A percentile compares a stretch with the other conserved stretches of the same genome.
Evolutionary conservation across 768 basidiomycete genomes (phyloP).

Genomic region (Boletus tomentosulus): DNA sequence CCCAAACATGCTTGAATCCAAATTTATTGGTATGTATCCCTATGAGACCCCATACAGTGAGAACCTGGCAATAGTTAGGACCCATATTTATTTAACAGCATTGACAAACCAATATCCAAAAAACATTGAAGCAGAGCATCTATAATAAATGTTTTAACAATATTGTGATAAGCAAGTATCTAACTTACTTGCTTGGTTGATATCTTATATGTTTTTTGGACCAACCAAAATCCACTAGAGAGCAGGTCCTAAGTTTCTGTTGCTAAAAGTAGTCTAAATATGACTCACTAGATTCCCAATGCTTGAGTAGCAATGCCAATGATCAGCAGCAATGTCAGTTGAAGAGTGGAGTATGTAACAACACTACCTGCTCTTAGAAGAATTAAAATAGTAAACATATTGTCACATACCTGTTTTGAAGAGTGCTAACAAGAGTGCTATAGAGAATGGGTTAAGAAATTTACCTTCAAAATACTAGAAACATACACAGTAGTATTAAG

Average conservation of each 20-base stretch:
- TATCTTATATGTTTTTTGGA: constrained; percentile 61
- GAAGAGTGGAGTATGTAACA: constrained; percentile 67
- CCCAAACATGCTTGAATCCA: constrained; percentile 83
- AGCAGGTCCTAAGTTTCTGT: background rate
- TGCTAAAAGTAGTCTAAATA: background rate
- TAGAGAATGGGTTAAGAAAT: background rate
- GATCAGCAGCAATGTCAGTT: constrained; percentile 62
- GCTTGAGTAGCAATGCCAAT: constrained; percentile 64
- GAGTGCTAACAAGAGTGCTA: constrained; percentile 66
- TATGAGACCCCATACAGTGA: constrained; percentile 72
- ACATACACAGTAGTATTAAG: constrained; percentile 70
- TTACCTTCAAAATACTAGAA: background rate
- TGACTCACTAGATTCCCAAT: constrained; percentile 61
- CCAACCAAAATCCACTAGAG: constrained; percentile 58
- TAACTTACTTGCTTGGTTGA: constrained; percentile 51
- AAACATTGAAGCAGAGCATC: constrained; percentile 70
- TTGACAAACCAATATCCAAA: constrained; percentile 63
- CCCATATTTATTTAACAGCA: background rate
- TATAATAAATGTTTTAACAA: constrained; percentile 20
- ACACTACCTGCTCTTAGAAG: constrained; percentile 38
- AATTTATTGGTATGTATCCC: constrained; percentile 72
- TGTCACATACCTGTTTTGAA: constrained; percentile 60
- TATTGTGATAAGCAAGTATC: background rate
- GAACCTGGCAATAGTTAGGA: constrained; percentile 36
- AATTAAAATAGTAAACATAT: background rate